Base-by-base conservation (phyloP, 805 yeast genomes). In the Yarrowia bubula region DNA sequence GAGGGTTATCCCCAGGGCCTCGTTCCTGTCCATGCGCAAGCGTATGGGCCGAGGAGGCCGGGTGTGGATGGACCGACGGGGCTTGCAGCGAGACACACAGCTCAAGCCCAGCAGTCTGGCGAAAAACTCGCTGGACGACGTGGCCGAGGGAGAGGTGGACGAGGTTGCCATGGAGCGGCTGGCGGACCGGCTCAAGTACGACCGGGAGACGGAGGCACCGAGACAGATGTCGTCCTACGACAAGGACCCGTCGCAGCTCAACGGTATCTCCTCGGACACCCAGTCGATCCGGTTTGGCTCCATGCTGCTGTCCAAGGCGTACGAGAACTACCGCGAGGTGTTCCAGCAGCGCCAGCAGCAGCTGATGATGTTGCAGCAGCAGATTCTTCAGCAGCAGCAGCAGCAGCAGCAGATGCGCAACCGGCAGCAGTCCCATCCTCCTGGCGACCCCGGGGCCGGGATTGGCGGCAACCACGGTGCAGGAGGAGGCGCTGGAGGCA, bases 211-310 rank as follows among this genome's bases (percentile, higher is more conserved):
- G 43, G 46, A 48, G 31, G 73, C 80, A 7, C 71, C 74, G 57
- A 77, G 77, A 62, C 77, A 77, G 66, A 78, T 75, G 71, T 80
- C 78, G 46, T 88, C 88, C 39, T 80, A 90, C 65, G 81, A 86
- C 66, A 81, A 83, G 66, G 97, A 91, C 74, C 97, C 98, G 0
- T 86, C 96, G 0, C 82, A 83, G 65, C 80, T 92, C 70, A 92
- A 92, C 72, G 88, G 88, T 68, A 90, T 92, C 46, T 84, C 91
- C 13, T 87, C 87, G 64, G 93, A 87, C 61, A 92, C 97, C 1
- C 98, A 92, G 75, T 86, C 89, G 0, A 89, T 93, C 35, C 80
- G 98, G 67, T 92, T 92, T 76, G 97, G 97, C 8, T 85, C 96
- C 7, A 92, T 92, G 97, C 76, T 93, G 37, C 79, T 92, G 46